Evolutionary conservation across 2,329 filamentous ascomycete species (phyloP).

Genomic region (Eutypella sp.): DNA sequence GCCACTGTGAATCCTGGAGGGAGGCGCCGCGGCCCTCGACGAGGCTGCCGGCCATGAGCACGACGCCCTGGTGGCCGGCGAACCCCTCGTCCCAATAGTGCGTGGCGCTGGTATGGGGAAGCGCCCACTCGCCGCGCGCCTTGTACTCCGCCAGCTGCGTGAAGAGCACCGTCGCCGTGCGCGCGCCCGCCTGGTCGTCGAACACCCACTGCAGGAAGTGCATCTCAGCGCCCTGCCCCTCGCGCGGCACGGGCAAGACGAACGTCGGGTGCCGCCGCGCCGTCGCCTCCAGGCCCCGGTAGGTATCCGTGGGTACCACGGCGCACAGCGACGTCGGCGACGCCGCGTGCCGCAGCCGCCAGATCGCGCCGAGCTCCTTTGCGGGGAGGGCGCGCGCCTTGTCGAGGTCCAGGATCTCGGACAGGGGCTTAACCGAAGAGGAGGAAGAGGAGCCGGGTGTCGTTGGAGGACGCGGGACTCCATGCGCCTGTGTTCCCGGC

Average conservation of each 20-base stretch:
- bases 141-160: conserved; percentile 94
- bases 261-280: conserved; percentile 80
- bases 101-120: conserved; percentile 89
- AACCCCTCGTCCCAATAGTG: conserved; percentile 72
- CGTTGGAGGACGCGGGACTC: conserved; percentile 9
- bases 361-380: conserved; percentile 81
- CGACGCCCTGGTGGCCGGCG: conserved; percentile 66
- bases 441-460: too few relatives aligned
- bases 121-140: conserved; percentile 78
- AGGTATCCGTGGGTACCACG: conserved; percentile 69
- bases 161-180: conserved; percentile 76
- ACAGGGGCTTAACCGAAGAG: conserved; percentile 38
- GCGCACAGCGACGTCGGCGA: conserved; percentile 78
- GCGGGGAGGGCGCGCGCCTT: conserved; percentile 69
- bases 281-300: conserved; percentile 62
- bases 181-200: conserved; percentile 50
- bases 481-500: conserved; percentile 1
- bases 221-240: conserved; percentile 71
- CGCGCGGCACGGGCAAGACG: conserved; percentile 77
- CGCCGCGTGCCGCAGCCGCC: conserved; percentile 79
- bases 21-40: conserved; percentile 70
- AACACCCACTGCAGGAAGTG: conserved; percentile 98
- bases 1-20: conserved; percentile 78
- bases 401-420: conserved; percentile 65
- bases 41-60: conserved; percentile 81